These are phyloP conservation scores for Eucalyptus caleyi DNA, from an alignment of 345 rosid species.

Conservation along the genomic window DNA sequence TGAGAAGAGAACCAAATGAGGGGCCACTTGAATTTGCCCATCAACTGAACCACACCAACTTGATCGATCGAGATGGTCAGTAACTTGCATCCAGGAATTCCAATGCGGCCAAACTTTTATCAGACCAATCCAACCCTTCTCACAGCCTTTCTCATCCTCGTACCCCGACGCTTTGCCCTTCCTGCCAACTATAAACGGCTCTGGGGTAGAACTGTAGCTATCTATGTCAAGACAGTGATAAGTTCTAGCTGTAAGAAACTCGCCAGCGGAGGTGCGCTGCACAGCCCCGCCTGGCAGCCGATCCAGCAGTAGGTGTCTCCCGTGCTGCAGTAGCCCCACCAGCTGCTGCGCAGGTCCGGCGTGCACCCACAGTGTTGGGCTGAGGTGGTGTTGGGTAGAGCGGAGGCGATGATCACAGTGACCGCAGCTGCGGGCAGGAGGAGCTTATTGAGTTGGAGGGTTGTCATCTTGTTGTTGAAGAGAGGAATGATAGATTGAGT, in stretches of 20 bases:
- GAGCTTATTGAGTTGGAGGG: neutral
- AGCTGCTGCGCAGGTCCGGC: slow-evolving; percentile 1
- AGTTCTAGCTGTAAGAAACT: slow-evolving; percentile 49
- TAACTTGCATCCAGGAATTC: neutral
- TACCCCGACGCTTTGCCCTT: slow-evolving; percentile 68
- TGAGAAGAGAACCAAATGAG: neutral
- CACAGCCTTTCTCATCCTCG: slow-evolving; percentile 19
- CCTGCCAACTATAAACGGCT: slow-evolving; percentile 53
- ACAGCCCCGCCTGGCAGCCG: slow-evolving; percentile 7
- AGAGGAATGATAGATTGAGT: neutral
- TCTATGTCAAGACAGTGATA: slow-evolving; percentile 70
- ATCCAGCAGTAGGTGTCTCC: neutral
- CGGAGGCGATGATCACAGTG: neutral
- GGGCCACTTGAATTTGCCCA: neutral
- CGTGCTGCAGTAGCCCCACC: slow-evolving; percentile 10
- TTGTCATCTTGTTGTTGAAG: neutral
- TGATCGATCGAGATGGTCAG: neutral
- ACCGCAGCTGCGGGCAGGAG: neutral
- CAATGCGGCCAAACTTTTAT: neutral
- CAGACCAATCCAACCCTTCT: neutral
- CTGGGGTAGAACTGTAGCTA: slow-evolving; percentile 28
- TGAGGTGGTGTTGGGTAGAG: neutral
- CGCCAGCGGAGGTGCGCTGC: neutral
- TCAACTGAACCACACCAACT: neutral
- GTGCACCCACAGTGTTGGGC: slow-evolving; percentile 13